Evolutionary conservation across 495 filamentous ascomycete species (phyloP).

Genomic region (Astrothelium subdiscretum): DNA sequence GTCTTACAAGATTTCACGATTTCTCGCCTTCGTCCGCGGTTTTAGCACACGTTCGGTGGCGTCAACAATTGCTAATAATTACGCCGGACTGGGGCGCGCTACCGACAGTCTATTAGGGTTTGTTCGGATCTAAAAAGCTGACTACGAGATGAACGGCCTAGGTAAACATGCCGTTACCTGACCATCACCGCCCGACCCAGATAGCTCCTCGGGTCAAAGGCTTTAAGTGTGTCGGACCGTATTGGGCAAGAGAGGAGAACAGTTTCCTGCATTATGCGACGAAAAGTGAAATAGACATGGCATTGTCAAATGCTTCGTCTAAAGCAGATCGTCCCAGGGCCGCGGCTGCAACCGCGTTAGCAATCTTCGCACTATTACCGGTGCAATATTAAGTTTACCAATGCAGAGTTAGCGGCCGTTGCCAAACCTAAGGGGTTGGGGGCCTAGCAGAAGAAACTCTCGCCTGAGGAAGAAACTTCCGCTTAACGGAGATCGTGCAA

Average conservation of each 20-base stretch:
- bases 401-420: conserved; percentile 1
- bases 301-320: neutral
- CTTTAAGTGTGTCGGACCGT: neutral
- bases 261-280: neutral
- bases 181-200: too few species aligned
- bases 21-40: too few species aligned
- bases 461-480: neutral
- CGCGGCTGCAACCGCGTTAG: neutral
- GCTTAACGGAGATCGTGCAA: neutral
- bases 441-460: neutral
- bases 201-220: neutral
- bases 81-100: neutral
- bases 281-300: neutral
- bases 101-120: neutral
- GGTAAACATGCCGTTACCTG: too few species aligned
- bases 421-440: neutral
- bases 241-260: neutral
- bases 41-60: neutral
- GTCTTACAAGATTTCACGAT: too few species aligned
- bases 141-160: too few species aligned
- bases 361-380: neutral
- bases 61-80: neutral
- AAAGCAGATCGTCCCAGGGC: neutral
- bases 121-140: neutral
- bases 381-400: neutral